These are phyloP conservation scores for Russula sp. DNA, from an alignment of 768 basidiomycete species.

Conservation along the genomic window DNA sequence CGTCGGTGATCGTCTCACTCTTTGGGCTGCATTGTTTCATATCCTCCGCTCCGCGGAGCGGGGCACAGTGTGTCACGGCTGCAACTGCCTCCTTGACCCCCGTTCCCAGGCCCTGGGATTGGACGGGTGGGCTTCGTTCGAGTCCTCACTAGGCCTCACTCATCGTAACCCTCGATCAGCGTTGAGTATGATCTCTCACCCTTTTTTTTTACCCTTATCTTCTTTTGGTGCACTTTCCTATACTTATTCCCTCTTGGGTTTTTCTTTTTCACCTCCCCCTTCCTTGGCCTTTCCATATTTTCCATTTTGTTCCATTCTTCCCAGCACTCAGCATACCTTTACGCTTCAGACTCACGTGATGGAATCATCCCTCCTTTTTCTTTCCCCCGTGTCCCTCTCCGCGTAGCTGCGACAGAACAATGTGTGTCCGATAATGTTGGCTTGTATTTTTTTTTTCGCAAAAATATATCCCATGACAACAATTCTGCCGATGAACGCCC, in stretches of 20 bases:
- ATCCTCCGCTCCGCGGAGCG: background rate
- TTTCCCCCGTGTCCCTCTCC: background rate
- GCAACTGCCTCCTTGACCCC: background rate
- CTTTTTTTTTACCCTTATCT: background rate
- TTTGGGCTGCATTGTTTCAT: background rate
- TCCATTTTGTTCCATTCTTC: background rate
- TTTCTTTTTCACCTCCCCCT: background rate
- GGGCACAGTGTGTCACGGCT: too few species aligned
- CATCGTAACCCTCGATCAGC: too few species aligned
- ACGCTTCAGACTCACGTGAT: conserved; percentile 7
- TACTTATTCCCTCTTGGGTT: background rate
- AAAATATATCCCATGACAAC: conserved; percentile 2
- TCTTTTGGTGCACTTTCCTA: background rate
- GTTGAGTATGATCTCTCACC: background rate
- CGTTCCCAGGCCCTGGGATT: background rate
- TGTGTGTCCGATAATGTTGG: background rate
- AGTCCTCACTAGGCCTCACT: too few species aligned
- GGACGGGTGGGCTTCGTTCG: background rate
- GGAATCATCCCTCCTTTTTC: background rate
- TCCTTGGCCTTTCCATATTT: background rate
- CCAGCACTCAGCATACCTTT: conserved; percentile 1
- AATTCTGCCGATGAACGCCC: background rate
- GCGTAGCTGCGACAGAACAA: background rate
- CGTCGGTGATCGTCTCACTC: background rate
- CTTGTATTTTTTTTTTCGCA: background rate